Percentiles rank a stretch among this genome's conserved stretches.
Evolutionary conservation across 2,329 filamentous ascomycete genomes (phyloP).

Genomic region (Fusarium devonianum): DNA sequence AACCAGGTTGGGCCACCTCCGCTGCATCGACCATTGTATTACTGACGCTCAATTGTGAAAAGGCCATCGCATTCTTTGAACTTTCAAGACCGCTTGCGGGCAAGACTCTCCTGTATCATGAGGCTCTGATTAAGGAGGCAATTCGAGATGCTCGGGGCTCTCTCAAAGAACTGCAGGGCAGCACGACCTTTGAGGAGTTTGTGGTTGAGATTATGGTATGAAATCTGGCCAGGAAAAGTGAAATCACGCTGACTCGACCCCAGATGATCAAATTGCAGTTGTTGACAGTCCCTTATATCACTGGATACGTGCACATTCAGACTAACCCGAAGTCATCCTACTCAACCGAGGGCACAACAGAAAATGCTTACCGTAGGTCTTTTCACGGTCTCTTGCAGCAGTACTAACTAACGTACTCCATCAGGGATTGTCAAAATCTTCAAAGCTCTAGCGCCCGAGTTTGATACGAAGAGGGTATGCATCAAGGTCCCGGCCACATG

Average conservation of each 20-base stretch:
- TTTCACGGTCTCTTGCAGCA: accelerated
- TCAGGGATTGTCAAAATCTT: conserved; percentile 55
- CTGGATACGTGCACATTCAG: conserved; percentile 64
- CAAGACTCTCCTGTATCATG: conserved; percentile 38
- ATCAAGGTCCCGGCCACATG: conserved; percentile 71
- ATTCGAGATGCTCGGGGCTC: conserved; percentile 32
- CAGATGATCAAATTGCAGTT: conserved; percentile 64
- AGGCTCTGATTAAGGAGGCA: conserved; percentile 42
- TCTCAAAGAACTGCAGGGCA: conserved; percentile 31
- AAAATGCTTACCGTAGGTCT: conserved; percentile 58
- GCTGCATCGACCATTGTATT: not conserved
- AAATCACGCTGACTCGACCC: not conserved
- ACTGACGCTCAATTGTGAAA: not conserved
- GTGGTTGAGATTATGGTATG: conserved; percentile 63
- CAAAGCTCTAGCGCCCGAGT: conserved; percentile 27
- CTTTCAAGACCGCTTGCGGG: conserved; percentile 35
- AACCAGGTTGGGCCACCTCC: conserved; percentile 40
- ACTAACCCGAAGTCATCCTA: conserved; percentile 65
- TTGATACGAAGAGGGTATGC: conserved; percentile 60
- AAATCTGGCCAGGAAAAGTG: accelerated
- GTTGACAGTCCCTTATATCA: conserved; percentile 57
- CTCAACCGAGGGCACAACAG: conserved; percentile 55
- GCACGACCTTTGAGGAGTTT: conserved; percentile 52
- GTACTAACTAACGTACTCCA: not conserved
- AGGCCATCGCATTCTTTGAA: conserved; percentile 48